Conservation (phyloP, 2,329 filamentous ascomycete genomes). For the Botryotinia convoluta region DNA sequence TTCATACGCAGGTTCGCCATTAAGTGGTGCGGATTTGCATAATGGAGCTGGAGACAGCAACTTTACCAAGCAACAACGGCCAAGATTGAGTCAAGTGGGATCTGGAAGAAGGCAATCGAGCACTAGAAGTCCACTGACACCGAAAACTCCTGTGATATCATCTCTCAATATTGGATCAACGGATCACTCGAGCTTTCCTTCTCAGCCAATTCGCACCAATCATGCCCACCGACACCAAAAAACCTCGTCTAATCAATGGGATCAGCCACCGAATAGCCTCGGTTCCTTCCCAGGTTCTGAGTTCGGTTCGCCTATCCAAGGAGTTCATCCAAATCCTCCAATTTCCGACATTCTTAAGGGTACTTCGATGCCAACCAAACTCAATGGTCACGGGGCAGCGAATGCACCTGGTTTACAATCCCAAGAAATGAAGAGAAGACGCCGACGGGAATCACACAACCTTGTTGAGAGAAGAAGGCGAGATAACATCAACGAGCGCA, state of each 20-base stretch:
- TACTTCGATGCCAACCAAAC: conserved; percentile 87
- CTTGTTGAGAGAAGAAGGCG: conserved; percentile 89
- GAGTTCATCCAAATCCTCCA: conserved; percentile 64
- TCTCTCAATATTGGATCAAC: conserved; percentile 64
- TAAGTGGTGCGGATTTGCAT: conserved; percentile 49
- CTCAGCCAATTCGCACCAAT: conserved; percentile 74
- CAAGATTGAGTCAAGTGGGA: conserved; percentile 60
- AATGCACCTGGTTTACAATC: conserved; percentile 55
- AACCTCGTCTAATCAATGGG: conserved; percentile 84
- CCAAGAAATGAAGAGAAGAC: conserved; percentile 89
- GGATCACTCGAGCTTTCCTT: conserved; percentile 67
- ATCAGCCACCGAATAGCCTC: conserved; percentile 78
- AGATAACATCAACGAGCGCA: conserved; percentile 98
- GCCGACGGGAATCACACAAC: conserved; percentile 92
- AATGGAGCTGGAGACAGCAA: conserved; percentile 44
- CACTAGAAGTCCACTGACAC: conserved; percentile 76
- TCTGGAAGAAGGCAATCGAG: conserved; percentile 69
- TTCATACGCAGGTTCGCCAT: conserved; percentile 51
- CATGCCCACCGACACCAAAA: conserved; percentile 68
- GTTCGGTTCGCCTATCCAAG: conserved; percentile 76
- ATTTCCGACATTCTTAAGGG: conserved; percentile 89
- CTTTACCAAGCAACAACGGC: conserved; percentile 56
- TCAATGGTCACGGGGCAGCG: conserved; percentile 44
- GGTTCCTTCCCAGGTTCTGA: conserved; percentile 87
- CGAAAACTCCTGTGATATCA: conserved; percentile 75